Evolutionary conservation across 1,284 basidiomycete species (phyloP).

Genomic region (Rhodotorula glutinis): DNA sequence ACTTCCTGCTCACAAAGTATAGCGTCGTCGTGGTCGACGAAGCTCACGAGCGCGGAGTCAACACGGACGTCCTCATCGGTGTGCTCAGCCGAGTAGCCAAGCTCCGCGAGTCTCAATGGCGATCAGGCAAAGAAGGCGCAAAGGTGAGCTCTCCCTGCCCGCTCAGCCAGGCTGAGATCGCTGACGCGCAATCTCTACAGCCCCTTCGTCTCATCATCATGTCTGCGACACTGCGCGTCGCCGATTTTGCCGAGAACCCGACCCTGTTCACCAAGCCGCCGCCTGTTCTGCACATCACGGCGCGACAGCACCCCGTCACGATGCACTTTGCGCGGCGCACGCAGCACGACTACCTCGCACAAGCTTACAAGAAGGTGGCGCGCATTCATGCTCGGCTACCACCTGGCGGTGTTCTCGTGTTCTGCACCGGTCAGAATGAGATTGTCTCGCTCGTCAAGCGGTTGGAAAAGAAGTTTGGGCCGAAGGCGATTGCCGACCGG

Average conservation of each 20-base stretch:
- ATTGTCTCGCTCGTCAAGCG: conserved; percentile 64
- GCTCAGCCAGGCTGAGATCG: neutral
- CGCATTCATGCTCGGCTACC: conserved; percentile 73
- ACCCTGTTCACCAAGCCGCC: conserved; percentile 78
- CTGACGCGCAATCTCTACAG: conserved; percentile 47
- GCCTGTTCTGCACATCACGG: conserved; percentile 82
- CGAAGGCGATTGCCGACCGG: conserved; percentile 60
- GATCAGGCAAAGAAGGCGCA: conserved; percentile 60
- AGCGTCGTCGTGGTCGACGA: conserved; percentile 95
- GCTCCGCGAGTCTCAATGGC: conserved; percentile 83
- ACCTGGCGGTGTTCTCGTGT: conserved; percentile 67
- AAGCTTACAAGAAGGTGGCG: conserved; percentile 82
- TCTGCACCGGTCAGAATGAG: conserved; percentile 74
- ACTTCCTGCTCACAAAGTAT: conserved; percentile 86
- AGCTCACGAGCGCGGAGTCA: conserved; percentile 96
- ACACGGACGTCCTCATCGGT: conserved; percentile 96
- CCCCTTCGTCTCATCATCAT: conserved; percentile 94
- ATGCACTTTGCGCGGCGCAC: conserved; percentile 90
- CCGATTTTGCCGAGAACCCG: conserved; percentile 86
- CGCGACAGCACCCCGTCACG: conserved; percentile 92
- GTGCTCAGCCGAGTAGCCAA: conserved; percentile 88
- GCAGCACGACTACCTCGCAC: conserved; percentile 77
- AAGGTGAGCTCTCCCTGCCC: conserved; percentile 55
- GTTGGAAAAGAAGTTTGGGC: conserved; percentile 74
- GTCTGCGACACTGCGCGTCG: conserved; percentile 94